Evolutionary conservation across 139 green algal species (phyloP).

Genomic region (Picochlorum sp.): DNA sequence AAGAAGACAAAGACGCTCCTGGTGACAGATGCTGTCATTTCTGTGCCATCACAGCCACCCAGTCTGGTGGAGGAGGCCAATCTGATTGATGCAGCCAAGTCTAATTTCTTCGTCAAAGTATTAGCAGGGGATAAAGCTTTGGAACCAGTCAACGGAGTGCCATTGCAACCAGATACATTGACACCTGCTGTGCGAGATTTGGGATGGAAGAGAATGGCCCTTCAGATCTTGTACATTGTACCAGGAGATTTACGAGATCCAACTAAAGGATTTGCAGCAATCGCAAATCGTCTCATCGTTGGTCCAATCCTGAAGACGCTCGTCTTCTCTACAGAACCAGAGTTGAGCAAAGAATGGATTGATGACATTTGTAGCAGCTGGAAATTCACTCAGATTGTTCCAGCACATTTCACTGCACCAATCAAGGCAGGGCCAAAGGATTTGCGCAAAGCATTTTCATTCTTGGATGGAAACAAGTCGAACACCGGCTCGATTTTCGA

Average conservation of each 20-base stretch:
- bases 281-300: conserved; percentile 70
- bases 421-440: conserved; percentile 41
- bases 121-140: conserved; percentile 20
- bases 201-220: conserved; percentile 82
- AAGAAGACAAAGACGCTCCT: conserved; percentile 61
- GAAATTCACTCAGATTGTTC: conserved; percentile 81
- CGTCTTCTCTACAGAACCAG: conserved; percentile 70
- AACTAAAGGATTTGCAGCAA: conserved; percentile 41
- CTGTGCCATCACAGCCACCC: conserved; percentile 41
- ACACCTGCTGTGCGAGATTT: conserved; percentile 26
- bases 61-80: conserved; percentile 16
- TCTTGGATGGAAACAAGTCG: conserved; percentile 17
- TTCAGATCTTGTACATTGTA: conserved; percentile 90
- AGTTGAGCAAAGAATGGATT: conserved; percentile 57
- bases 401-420: conserved; percentile 80
- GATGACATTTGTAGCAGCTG: conserved; percentile 64
- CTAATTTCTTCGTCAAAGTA: conserved; percentile 31
- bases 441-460: conserved; percentile 34
- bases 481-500: conserved; percentile 11
- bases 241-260: conserved; percentile 66
- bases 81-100: conserved; percentile 17
- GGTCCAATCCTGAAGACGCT: conserved; percentile 80
- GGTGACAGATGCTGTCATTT: conserved; percentile 79
- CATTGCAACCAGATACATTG: conserved; percentile 25
- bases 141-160: conserved; percentile 25